phyloP scores from a whole-genome alignment of 2,329 filamentous ascomycete species.

The Epichloe gansuensis region DNA sequence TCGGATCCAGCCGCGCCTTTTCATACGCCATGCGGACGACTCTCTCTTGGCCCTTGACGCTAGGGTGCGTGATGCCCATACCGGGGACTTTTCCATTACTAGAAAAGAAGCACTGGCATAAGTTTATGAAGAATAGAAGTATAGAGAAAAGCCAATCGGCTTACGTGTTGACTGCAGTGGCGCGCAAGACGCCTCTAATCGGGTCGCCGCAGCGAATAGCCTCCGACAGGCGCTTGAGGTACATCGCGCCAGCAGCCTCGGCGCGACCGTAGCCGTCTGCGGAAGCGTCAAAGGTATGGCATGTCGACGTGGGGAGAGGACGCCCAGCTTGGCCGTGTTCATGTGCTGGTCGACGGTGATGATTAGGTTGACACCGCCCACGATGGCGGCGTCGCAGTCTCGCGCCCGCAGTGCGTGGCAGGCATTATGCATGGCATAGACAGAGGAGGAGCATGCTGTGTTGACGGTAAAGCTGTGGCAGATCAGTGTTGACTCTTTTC shows the following conservation, averaged over 20 bases:
- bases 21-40: neutral
- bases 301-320: conserved; percentile 14
- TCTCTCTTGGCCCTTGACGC: neutral
- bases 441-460: conserved; percentile 25
- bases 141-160: too few species aligned
- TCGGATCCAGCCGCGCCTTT: neutral
- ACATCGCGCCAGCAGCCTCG: conserved; percentile 20
- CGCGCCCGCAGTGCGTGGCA: conserved; percentile 16
- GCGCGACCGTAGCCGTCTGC: conserved; percentile 24
- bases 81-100: conserved; percentile 11
- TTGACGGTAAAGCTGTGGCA: conserved; percentile 19
- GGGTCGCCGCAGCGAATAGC: conserved; percentile 15
- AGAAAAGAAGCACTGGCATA: too few species aligned
- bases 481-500: too few species aligned
- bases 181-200: conserved; percentile 14
- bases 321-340: conserved; percentile 10
- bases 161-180: conserved; percentile 9
- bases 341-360: conserved; percentile 14
- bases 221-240: conserved; percentile 19
- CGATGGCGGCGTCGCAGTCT: conserved; percentile 22
- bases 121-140: too few species aligned
- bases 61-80: neutral
- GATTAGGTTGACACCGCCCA: conserved; percentile 25
- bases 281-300: conserved; percentile 20
- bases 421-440: conserved; percentile 16